phyloP scores from a whole-genome alignment of 306 rosid genomes.

The Arachis hypogaea region DNA sequence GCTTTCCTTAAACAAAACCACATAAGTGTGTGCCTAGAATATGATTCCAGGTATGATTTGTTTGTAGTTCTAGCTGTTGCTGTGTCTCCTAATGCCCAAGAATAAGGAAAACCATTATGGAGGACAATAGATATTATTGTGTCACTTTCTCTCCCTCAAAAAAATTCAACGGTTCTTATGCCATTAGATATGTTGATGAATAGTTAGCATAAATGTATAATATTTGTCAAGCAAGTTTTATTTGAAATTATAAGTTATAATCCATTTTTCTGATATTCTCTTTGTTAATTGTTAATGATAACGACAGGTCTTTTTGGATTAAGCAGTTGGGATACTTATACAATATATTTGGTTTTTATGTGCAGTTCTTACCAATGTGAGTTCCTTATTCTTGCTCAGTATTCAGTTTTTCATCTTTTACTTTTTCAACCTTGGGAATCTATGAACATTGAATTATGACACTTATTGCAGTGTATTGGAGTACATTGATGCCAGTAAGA shows the following conservation, averaged over 20 bases:
- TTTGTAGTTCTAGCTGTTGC: conserved; percentile 17
- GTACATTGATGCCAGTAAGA: conserved; percentile 58
- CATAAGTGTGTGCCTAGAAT: conserved; percentile 46
- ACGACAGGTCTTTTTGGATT: conserved; percentile 53
- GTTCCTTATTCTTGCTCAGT: conserved; percentile 38
- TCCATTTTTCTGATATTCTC: background rate
- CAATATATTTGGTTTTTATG: conserved; percentile 83
- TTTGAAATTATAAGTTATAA: conserved; percentile 3
- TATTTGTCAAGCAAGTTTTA: background rate
- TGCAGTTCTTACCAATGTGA: conserved; percentile 86
- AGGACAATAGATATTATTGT: conserved; percentile 12
- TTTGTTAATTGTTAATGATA: conserved; percentile 22
- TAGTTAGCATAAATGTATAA: background rate
- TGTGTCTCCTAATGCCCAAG: background rate
- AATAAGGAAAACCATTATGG: background rate
- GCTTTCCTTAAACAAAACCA: conserved; percentile 85
- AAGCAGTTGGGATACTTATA: conserved; percentile 58
- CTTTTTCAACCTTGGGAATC: background rate
- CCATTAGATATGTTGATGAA: conserved; percentile 5
- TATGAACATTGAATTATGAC: conserved; percentile 25
- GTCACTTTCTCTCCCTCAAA: background rate
- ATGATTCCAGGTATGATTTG: conserved; percentile 54
- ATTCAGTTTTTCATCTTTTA: conserved; percentile 9
- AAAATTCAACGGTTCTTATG: background rate
- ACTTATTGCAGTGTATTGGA: conserved; percentile 58